A percentile compares a stretch with the other conserved stretches of the same genome.
Evolutionary conservation across 495 filamentous ascomycete genomes (phyloP).

Genomic region (Tuber borchii): DNA sequence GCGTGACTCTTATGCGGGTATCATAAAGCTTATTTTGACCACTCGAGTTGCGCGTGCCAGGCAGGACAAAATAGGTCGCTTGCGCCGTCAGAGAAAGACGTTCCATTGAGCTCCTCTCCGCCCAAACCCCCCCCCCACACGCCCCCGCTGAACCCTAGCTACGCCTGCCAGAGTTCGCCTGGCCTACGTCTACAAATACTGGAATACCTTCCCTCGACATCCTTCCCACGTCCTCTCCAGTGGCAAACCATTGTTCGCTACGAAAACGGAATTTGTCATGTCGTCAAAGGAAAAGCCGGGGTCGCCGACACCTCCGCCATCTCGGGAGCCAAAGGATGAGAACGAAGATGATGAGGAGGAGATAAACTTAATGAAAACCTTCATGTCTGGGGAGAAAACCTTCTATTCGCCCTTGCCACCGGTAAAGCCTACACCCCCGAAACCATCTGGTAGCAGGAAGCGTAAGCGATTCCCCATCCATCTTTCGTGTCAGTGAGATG

Average conservation of each 20-base stretch:
- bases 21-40: slow-evolving; percentile 2
- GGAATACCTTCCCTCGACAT: neutral
- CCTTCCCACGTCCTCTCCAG: neutral
- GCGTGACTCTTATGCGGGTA: slow-evolving; percentile 4
- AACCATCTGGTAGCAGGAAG: neutral
- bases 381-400: neutral
- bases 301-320: neutral
- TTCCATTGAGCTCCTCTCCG: neutral
- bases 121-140: neutral
- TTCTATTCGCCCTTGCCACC: neutral
- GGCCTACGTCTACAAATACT: neutral
- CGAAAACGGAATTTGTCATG: neutral
- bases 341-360: neutral
- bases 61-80: neutral
- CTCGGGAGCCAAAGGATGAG: neutral
- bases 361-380: neutral
- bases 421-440: neutral
- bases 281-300: slow-evolving; percentile 1
- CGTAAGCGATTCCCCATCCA: neutral
- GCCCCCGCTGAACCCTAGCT: neutral
- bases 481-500: neutral
- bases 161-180: neutral
- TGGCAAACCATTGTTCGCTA: neutral
- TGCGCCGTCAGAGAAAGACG: neutral
- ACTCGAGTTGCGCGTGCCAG: neutral